Evolutionary conservation across 2,329 filamentous ascomycete genomes (phyloP).

Genomic region (Monilinia polystroma): DNA sequence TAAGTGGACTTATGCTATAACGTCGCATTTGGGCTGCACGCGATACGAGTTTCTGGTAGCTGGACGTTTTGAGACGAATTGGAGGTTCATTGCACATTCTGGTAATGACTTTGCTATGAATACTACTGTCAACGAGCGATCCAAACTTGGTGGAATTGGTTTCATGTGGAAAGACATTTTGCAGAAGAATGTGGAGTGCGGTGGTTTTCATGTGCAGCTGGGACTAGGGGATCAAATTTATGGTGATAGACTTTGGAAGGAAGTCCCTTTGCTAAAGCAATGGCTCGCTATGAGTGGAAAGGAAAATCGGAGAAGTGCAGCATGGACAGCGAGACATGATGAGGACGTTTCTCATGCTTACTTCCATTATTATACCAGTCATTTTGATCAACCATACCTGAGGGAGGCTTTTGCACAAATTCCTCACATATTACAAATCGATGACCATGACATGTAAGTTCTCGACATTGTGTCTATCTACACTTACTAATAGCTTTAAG

Average conservation of each 20-base stretch:
- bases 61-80: conserved; percentile 83
- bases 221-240: conserved; percentile 94
- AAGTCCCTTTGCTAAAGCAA: conserved; percentile 88
- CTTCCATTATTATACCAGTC: conserved; percentile 98
- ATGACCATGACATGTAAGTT: conserved; percentile 96
- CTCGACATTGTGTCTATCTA: neutral
- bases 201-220: conserved; percentile 91
- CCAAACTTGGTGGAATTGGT: conserved; percentile 81
- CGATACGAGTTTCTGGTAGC: conserved; percentile 96
- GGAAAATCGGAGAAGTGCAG: conserved; percentile 83
- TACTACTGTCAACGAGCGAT: conserved; percentile 81
- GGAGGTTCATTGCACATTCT: conserved; percentile 94
- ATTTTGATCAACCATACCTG: conserved; percentile 94
- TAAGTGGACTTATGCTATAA: conserved; percentile 98
- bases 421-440: conserved; percentile 86
- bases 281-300: conserved; percentile 93
- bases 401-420: conserved; percentile 97
- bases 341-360: conserved; percentile 95
- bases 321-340: conserved; percentile 92
- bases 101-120: conserved; percentile 93
- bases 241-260: conserved; percentile 92
- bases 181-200: conserved; percentile 94
- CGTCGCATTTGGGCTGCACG: conserved; percentile 95
- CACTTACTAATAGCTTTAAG: conserved; percentile 47
- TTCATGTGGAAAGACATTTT: conserved; percentile 99